phyloP scores from a whole-genome alignment of 1,139 yeast genomes.

The Taphrina sp. region DNA sequence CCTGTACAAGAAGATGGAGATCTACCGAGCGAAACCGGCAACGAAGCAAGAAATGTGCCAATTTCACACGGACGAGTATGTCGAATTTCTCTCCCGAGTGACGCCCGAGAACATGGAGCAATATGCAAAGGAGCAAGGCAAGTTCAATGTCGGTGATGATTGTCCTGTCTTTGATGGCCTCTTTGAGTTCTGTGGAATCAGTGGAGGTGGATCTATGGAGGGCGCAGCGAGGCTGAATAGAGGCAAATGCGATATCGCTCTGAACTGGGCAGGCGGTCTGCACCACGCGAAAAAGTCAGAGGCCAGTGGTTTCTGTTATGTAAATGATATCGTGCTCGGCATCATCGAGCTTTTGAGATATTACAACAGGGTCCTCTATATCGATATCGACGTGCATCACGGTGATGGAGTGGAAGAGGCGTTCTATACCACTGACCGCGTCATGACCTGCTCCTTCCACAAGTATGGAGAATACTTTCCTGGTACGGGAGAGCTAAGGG shows the following conservation, averaged over 20 bases:
- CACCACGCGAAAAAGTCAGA: constrained; percentile 96
- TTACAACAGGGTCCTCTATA: constrained; percentile 91
- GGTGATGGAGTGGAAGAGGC: constrained; percentile 99
- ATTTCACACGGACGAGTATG: constrained; percentile 95
- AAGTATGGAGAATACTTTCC: constrained; percentile 97
- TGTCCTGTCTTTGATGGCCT: constrained; percentile 96
- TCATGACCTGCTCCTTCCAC: constrained; percentile 96
- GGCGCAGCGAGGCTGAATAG: constrained; percentile 91
- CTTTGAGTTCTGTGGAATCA: constrained; percentile 89
- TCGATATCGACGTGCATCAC: constrained; percentile 95
- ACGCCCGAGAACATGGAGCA: constrained; percentile 91
- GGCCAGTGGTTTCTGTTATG: constrained; percentile 94
- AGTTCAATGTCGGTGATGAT: constrained; percentile 95
- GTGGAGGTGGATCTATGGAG: constrained; percentile 97
- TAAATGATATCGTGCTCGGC: constrained; percentile 85
- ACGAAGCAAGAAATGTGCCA: constrained; percentile 98
- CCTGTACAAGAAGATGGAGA: constrained; percentile 93
- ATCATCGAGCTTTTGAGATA: constrained; percentile 83
- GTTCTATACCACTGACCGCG: constrained; percentile 91
- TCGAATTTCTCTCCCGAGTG: constrained; percentile 87
- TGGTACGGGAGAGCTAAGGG: constrained; percentile 89
- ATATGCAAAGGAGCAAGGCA: constrained; percentile 87
- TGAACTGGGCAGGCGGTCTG: constrained; percentile 86
- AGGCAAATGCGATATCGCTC: constrained; percentile 93
- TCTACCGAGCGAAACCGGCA: constrained; percentile 94